Base-by-base conservation (phyloP, 1,284 basidiomycete genomes). In the Trichosporon ovoides region DNA sequence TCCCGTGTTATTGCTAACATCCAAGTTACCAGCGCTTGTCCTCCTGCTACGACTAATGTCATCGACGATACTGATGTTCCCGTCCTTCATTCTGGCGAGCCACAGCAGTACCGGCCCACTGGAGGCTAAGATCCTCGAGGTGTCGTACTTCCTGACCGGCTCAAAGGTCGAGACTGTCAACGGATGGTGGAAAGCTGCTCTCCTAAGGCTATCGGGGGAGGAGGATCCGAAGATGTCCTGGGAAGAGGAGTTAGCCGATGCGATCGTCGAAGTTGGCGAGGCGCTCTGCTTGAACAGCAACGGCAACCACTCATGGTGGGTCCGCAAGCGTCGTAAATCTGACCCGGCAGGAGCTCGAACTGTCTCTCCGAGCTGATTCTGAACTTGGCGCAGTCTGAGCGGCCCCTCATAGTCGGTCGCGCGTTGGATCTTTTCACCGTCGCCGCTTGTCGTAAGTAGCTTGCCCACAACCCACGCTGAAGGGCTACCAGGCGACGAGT, bases 381-480 rank as follows among this genome's bases (percentile, higher is more conserved):
- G 2, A 55, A 53, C 7, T 40, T 71, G n/a, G 13, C 38, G 9
- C 22, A 50, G 16, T 40, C 35, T 0, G 59, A 64, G 12, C 34
- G 61, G 19, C 37, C 51, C 0, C 19, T 36, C 9, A 48, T 66
- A 19, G 56, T 65, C 11, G 51, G 50, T 22, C 60, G 65, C 2
- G 70, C 59, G 1, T 50, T 70, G 6, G 65, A 68, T 12, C 51
- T 74, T 22, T 69, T 74, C 40, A 65, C 58, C 13, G 50, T 65
- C 7, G 72, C 72, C 5, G 52, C 70, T 2, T 64, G 61, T 37
- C 62, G 73, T 75, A 38, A 64, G 73, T 64, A 13, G 4, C 2
- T 16, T 3, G 5, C 2, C 19, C 2, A 6, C 37, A 19, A n/a
- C 7, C 5, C 6, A 18, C n/a, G 61, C 66, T 63, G n/a, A 22